Evolutionary conservation across 495 filamentous ascomycete genomes (phyloP), one percentile per base, ranked within the genome.

Genomic region (Daldinia childiae): DNA sequence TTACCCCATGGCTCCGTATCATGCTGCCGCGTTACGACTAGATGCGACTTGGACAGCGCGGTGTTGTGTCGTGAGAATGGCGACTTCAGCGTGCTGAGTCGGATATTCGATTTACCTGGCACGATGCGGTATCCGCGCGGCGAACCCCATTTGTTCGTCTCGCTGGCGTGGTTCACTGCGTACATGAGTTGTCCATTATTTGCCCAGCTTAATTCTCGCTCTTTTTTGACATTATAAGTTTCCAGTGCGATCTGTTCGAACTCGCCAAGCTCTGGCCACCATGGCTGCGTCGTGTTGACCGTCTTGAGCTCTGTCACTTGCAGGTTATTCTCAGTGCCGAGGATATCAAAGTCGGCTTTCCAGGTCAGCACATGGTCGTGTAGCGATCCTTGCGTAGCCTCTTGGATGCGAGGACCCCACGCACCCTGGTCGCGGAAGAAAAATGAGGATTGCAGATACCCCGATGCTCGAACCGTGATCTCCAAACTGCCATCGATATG

Each of bases 361-460:
- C 82, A 88, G 63, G 82, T 86, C 6, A 87, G 62, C 9, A 87
- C 79, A 64, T 87, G 85, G 64, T 84, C 82, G 77, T 87, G 85
- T 60, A 85, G 82, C 6, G 79, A 79, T 43, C 84, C 82, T 29
- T 82, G 78, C 0, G 84, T 78, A 12, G 77, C 74, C 50, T 85
- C 77, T 30, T 82, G 77, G 62, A 87, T 82, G n/a, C 81, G 81
- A 34, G 83, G 82, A 12, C 85, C 85, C 64, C 81, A 86, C n/a
- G 80, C 70, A 9, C 68, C 67, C 58, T 79, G 76, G 55, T 82
- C 77, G 58, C 83, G 84, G 24, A 79, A 78, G 68, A 75, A 85
- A 79, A 83, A 88, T 6, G 86, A 83, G 5, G 79, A 79, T 66
- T 86, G 81, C 62, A 90, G 86, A 71, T 88, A 88, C 6, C 87